Percentiles rank a stretch among this genome's conserved stretches.
phyloP scores from a whole-genome alignment of 352 stramenopile species.

The Globisporangium radiosum region DNA sequence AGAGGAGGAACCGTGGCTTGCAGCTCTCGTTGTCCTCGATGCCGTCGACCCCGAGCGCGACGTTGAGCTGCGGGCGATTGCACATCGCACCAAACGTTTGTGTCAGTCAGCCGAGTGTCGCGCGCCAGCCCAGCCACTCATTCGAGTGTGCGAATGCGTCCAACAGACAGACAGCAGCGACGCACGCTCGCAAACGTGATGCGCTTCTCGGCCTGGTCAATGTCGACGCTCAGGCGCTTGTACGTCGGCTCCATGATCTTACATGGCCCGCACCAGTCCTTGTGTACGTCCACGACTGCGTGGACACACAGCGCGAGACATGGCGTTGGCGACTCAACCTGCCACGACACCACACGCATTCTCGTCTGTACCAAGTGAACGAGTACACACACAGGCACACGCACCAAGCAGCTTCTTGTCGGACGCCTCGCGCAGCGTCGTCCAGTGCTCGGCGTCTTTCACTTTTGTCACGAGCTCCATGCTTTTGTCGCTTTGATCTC shows the following conservation, averaged over 20 bases:
- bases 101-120: too few species aligned
- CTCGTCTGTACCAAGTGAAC: too few species aligned
- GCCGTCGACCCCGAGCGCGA: slow-evolving; percentile 38
- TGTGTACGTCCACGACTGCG: slow-evolving; percentile 61
- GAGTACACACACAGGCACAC: background rate
- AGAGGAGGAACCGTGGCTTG: slow-evolving; percentile 62
- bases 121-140: too few species aligned
- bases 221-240: slow-evolving; percentile 50
- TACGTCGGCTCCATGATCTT: slow-evolving; percentile 78
- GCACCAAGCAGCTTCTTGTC: slow-evolving; percentile 63
- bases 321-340: too few species aligned
- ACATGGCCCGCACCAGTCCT: slow-evolving; percentile 65
- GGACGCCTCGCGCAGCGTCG: slow-evolving; percentile 33
- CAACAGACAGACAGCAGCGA: background rate
- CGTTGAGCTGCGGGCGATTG: slow-evolving; percentile 27
- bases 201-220: slow-evolving; percentile 46
- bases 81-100: background rate
- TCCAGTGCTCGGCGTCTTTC: slow-evolving; percentile 58
- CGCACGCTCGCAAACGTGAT: slow-evolving; percentile 48
- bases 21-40: slow-evolving; percentile 52
- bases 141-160: too few species aligned
- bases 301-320: background rate
- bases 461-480: slow-evolving; percentile 54
- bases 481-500: background rate
- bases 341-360: too few species aligned